Percentiles rank a stretch among this genome's conserved stretches.
phyloP scores from a whole-genome alignment of 805 yeast genomes.

The Barnettozyma salicaria region DNA sequence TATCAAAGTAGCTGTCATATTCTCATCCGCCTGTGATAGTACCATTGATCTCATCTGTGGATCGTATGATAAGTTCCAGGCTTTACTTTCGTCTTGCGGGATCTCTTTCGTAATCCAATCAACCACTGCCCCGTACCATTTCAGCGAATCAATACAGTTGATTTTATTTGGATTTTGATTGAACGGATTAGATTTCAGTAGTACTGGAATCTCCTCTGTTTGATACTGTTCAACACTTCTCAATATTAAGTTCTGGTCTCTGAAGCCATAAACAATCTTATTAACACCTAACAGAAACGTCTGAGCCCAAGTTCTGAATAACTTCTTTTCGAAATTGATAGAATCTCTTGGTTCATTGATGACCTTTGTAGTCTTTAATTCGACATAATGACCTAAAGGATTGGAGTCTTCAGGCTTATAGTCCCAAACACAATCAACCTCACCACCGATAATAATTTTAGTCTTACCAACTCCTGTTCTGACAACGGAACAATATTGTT shows the following conservation, averaged over 20 bases:
- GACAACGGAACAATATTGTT: constrained; percentile 77
- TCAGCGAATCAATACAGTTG: constrained; percentile 72
- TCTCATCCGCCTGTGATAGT: constrained; percentile 40
- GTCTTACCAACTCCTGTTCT: constrained; percentile 76
- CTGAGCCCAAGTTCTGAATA: constrained; percentile 87
- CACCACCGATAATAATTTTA: constrained; percentile 73
- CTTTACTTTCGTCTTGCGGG: constrained; percentile 47
- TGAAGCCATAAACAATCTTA: constrained; percentile 77
- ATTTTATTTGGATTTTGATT: constrained; percentile 40
- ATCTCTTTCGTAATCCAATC: constrained; percentile 65
- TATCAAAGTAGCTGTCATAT: constrained; percentile 31
- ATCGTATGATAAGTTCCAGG: constrained; percentile 52
- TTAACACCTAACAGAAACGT: constrained; percentile 83
- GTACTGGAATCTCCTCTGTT: constrained; percentile 72
- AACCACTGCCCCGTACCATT: constrained; percentile 79
- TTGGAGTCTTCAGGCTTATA: constrained; percentile 49
- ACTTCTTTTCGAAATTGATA: constrained; percentile 63
- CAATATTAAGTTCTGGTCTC: constrained; percentile 66
- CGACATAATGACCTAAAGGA: constrained; percentile 65
- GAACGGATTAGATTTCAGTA: constrained; percentile 48
- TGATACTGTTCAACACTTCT: constrained; percentile 66
- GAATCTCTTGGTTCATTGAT: constrained; percentile 54
- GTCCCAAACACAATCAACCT: constrained; percentile 88
- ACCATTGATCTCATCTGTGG: constrained; percentile 48
- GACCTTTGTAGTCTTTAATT: constrained; percentile 66